A percentile compares a stretch with the other conserved stretches of the same genome.
Conservation (phyloP, 192 early-diverging fungal genomes). For the Podila clonocystis region DNA sequence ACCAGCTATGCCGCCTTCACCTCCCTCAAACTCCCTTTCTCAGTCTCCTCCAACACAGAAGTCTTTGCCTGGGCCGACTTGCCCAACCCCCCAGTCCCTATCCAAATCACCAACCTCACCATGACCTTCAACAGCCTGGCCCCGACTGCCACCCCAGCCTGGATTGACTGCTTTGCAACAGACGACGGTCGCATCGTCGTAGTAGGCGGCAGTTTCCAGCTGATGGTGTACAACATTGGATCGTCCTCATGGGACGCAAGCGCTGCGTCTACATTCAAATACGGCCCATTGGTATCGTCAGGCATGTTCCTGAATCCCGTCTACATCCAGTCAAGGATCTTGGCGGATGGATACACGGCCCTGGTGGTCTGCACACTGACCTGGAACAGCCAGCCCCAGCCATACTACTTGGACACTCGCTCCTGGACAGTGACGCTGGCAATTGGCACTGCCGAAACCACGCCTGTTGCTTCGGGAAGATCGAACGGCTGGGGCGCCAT, state of each 20-base stretch:
- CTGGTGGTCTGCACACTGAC: conserved; percentile 43
- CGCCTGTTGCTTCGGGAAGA: conserved; percentile 12
- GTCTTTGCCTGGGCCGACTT: conserved; percentile 31
- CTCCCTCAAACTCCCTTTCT: conserved; percentile 30
- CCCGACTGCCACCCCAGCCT: conserved; percentile 17
- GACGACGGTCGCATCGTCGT: conserved; percentile 41
- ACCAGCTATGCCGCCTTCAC: conserved; percentile 29
- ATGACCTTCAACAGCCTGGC: conserved; percentile 21
- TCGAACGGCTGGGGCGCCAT: conserved; percentile 39
- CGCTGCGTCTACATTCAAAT: conserved; percentile 3
- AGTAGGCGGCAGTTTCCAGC: conserved; percentile 31
- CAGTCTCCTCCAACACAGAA: conserved; percentile 9
- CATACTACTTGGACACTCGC: conserved; percentile 45
- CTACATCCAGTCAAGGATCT: conserved; percentile 36
- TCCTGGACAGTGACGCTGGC: conserved; percentile 34
- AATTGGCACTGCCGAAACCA: conserved; percentile 33
- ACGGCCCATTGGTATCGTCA: conserved; percentile 17
- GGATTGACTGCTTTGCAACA: conserved; percentile 49
- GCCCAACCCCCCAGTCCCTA: conserved; percentile 21
- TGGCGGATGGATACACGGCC: conserved; percentile 35
- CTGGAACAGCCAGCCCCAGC: conserved; percentile 48
- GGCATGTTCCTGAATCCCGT: conserved; percentile 36
- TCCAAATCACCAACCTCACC: conserved; percentile 38
- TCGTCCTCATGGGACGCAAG: conserved; percentile 10
- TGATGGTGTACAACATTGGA: conserved; percentile 26